These are phyloP conservation scores for Bodo saltans DNA, from an alignment of 78 protist species.

Conservation along the genomic window DNA sequence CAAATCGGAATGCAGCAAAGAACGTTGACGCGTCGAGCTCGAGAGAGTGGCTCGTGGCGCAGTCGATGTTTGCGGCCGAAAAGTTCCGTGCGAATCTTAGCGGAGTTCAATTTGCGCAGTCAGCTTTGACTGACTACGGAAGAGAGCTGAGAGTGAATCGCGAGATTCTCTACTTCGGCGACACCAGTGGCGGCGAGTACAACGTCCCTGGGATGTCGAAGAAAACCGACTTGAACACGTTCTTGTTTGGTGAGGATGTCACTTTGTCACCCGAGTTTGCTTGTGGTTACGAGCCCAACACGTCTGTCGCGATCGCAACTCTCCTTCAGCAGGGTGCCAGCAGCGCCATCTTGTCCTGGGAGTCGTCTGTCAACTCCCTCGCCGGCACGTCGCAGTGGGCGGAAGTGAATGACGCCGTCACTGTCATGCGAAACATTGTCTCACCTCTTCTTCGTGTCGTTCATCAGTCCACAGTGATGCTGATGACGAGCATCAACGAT, in stretches of 20 bases:
- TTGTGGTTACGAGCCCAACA: background rate
- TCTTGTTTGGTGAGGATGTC: background rate
- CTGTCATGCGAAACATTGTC: background rate
- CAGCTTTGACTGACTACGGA: too few relatives aligned
- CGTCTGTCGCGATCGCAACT: background rate
- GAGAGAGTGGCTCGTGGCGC: too few relatives aligned
- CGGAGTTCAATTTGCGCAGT: too few relatives aligned
- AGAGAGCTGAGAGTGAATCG: too few relatives aligned
- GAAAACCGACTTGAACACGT: background rate
- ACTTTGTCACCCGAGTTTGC: background rate
- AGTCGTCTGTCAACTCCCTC: background rate
- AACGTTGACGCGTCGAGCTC: too few relatives aligned
- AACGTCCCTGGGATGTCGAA: too few relatives aligned
- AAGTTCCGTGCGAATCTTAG: too few relatives aligned
- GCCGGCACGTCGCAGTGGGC: background rate
- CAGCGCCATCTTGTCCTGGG: background rate
- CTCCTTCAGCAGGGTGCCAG: background rate
- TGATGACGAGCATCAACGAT: background rate
- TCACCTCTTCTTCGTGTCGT: background rate
- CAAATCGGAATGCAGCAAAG: too few relatives aligned
- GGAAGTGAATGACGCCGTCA: background rate
- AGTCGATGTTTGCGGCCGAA: too few relatives aligned
- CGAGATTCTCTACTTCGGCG: too few relatives aligned
- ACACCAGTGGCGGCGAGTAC: too few relatives aligned
- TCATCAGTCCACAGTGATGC: background rate